Evolutionary conservation across 2,329 filamentous ascomycete genomes (phyloP).

Genomic region (Pseudogymnoascus sp.): DNA sequence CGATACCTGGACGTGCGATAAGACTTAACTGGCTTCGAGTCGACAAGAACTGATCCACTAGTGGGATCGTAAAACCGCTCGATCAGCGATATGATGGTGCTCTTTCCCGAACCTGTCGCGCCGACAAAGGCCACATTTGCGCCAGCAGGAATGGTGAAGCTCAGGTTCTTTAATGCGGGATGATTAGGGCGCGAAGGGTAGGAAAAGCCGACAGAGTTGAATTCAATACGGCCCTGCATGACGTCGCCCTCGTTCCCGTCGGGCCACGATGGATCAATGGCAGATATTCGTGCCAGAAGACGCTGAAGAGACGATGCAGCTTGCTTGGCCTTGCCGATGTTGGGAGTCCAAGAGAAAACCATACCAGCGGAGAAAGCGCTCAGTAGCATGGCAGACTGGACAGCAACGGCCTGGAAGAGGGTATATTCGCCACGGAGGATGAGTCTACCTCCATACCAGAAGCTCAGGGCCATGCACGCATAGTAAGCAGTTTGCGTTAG

Average conservation of each 20-base stretch:
- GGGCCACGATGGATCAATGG: conserved; percentile 36
- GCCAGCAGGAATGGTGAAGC: conserved; percentile 46
- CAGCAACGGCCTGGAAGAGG: conserved; percentile 65
- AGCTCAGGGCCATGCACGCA: conserved; percentile 30
- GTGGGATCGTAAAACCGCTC: conserved; percentile 45
- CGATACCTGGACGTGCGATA: conserved; percentile 45
- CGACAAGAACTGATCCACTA: conserved; percentile 26
- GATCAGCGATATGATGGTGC: conserved; percentile 51
- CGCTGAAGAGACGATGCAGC: conserved; percentile 46
- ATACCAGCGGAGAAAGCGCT: conserved; percentile 67
- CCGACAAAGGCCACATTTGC: conserved; percentile 50
- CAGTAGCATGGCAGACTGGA: conserved; percentile 64
- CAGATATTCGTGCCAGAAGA: conserved; percentile 36
- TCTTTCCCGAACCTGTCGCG: conserved; percentile 54
- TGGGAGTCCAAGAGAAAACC: conserved; percentile 45
- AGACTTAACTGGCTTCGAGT: conserved; percentile 37
- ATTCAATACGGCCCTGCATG: too few relatives aligned
- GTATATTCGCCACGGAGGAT: conserved; percentile 59
- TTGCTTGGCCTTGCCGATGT: conserved; percentile 45
- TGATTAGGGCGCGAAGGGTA: too few relatives aligned
- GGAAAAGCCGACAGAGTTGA: too few relatives aligned
- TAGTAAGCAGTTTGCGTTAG: conserved; percentile 31
- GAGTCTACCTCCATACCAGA: conserved; percentile 62
- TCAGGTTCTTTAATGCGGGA: too few relatives aligned
- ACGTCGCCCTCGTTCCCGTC: conserved; percentile 29